Percentiles rank a stretch among this genome's conserved stretches.
Evolutionary conservation across 2,329 filamentous ascomycete genomes (phyloP).

Genomic region (Alternaria triticina): DNA sequence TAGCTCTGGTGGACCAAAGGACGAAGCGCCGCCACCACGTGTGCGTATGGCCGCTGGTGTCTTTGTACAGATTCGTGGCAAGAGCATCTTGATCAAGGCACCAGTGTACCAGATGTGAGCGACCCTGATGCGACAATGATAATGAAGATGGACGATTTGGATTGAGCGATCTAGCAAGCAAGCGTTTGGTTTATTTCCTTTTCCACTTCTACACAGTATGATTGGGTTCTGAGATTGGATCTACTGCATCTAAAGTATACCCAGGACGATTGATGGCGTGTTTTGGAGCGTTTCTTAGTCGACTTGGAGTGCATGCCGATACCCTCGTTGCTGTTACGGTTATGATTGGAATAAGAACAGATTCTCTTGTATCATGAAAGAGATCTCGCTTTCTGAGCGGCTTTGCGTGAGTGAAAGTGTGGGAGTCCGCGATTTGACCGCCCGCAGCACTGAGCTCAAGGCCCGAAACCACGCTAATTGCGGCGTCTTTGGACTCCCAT

Average conservation of each 20-base stretch:
- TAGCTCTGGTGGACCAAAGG: constrained; percentile 47
- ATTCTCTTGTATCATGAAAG: background rate
- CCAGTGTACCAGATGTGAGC: constrained; percentile 52
- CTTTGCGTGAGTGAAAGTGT: background rate
- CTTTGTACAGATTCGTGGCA: constrained; percentile 56
- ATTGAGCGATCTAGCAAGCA: constrained; percentile 25
- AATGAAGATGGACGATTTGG: constrained; percentile 10
- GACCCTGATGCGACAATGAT: background rate
- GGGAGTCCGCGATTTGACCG: background rate
- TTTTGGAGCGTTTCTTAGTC: constrained; percentile 14
- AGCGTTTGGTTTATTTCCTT: constrained; percentile 13
- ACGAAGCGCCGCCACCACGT: constrained; percentile 51
- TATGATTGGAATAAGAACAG: constrained; percentile 10
- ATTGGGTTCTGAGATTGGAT: constrained; percentile 10
- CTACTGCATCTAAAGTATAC: constrained; percentile 25
- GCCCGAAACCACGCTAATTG: constrained; percentile 9
- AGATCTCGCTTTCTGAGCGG: background rate
- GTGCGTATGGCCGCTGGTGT: constrained; percentile 58
- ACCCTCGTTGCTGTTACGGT: constrained; percentile 44
- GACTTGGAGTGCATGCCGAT: constrained; percentile 38
- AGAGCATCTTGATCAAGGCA: constrained; percentile 57
- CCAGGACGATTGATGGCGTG: constrained; percentile 7
- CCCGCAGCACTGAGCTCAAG: background rate
- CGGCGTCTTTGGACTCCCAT: constrained; percentile 20
- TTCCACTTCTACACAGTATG: constrained; percentile 16